Evolutionary conservation across 208 protist species (phyloP), one percentile per base, ranked within the genome.

Genomic region (Trypanosoma conorhini): DNA sequence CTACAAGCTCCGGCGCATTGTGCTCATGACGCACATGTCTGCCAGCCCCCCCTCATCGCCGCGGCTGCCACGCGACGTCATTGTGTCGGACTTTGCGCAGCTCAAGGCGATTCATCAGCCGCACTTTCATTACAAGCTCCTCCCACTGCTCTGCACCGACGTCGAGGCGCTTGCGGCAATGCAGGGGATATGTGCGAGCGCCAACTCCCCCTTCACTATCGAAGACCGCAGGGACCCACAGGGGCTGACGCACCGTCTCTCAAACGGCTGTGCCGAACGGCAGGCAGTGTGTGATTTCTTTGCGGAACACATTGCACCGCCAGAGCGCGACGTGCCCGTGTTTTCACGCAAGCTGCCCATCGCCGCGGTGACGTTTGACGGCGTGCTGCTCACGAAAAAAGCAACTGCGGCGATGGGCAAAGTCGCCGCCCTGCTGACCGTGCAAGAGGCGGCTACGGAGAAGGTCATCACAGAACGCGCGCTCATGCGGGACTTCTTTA

Each of bases 21-120:
- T 89, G 8, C 84, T 96, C 52, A 93, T 93, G 85, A 94, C 91
- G 10, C 72, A 87, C 75, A 87, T 84, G 78, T 63, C 66, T 5
- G 74, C 69, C 26, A 71, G 56, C 17, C 33, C 71, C 5, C 24
- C 70, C 57, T 51, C 26, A 3, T 40, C 74, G 13, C 68, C 79
- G 10, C 78, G 74, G 0, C 77, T 92, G 51, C 70, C 81, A 17
- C 86, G 77, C 31, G 88, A 92, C 60, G 69, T 92, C 19, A 74
- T 96, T 58, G 73, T 96, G 1, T 70, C 77, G 5, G 66, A 84
- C 69, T 94, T 91, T 77, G 72, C 72, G 22, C 78, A 83, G 5
- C 72, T 96, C 1, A 62, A 71, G 28, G 31, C 64, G 9, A 71
- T 92, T 55, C 91, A 96, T 78, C 78, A 87, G 59, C 86, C 87